These are phyloP conservation scores for Russula foetens DNA, from an alignment of 768 basidiomycete genomes.

Conservation along the genomic window DNA sequence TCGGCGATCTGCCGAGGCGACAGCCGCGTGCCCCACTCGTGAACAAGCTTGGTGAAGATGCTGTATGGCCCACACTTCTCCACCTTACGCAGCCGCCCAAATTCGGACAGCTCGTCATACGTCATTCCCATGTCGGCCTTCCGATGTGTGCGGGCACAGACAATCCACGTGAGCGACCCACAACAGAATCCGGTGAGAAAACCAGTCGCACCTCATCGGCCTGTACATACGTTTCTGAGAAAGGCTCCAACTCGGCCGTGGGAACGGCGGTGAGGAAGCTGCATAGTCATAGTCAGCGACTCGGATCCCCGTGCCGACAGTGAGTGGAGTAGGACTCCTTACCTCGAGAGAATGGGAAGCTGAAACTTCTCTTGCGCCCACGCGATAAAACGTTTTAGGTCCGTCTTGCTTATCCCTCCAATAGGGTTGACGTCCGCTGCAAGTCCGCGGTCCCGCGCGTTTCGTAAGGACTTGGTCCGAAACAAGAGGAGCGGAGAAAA, in stretches of 20 bases:
- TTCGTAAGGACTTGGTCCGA: conserved; percentile 10
- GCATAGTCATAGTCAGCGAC: neutral
- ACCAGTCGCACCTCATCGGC: conserved; percentile 69
- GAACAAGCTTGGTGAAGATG: conserved; percentile 91
- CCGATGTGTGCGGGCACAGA: no score
- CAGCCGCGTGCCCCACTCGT: conserved; percentile 84
- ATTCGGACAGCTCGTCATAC: conserved; percentile 91
- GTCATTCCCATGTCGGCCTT: conserved; percentile 99
- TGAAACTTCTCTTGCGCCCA: conserved; percentile 75
- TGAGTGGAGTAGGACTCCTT: neutral
- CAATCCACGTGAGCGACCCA: no score
- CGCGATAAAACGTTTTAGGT: conserved; percentile 91
- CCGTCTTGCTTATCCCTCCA: conserved; percentile 95
- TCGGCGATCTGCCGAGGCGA: conserved; percentile 87
- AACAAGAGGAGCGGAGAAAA: neutral
- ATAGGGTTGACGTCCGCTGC: conserved; percentile 97
- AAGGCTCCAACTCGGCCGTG: conserved; percentile 94
- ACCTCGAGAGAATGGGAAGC: conserved; percentile 78
- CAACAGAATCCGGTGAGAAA: neutral
- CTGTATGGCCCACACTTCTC: conserved; percentile 98
- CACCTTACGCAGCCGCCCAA: conserved; percentile 88
- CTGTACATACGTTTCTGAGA: conserved; percentile 89
- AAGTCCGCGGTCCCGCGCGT: neutral
- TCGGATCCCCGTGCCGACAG: neutral
- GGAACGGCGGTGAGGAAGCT: conserved; percentile 91